Base-by-base conservation (phyloP, 768 basidiomycete species). In the Kwoniella bestiolae region DNA sequence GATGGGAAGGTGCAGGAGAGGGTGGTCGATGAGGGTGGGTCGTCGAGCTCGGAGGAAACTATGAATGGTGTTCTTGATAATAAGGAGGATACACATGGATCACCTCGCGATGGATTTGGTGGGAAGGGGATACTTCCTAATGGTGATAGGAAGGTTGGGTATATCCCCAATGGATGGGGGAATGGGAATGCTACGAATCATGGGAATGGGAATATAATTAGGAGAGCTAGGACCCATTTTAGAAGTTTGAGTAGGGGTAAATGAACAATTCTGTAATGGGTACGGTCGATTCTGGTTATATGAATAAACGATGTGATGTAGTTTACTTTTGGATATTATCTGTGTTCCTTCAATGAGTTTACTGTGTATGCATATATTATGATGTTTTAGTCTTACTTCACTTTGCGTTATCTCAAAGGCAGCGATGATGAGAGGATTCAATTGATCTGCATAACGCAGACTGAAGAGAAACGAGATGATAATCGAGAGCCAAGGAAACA, bases 201-300 rank as follows among this genome's bases (percentile, higher is more conserved):
- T 12, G 49, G 16, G 4, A 11, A 50, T 12, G 23, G 23, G 23
- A 29, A 50, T 25, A 18, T 58, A 44, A 5, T 47, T 9, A 44
- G 26, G 18, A 29, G 56, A 58, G 45, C 56, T 16, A 44, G n/a
- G 21, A 58, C 38, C 9, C 41, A 58, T 58, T 31, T 58, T 12
- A 26, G 56, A n/a, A 23, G 21, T 25, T 58, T 44, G 56, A 58
- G 56, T 45, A 47, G 41, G 28, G 18, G 41, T 16, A 32, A 32
- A 29, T 23, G 12, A 21, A 23, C 23, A 12, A 25, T n/a, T n/a
- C n/a, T n/a, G n/a, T n/a, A n/a, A n/a, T n/a, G 28, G 49, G 12
- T 25, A 29, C 21, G 49, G 21, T 50, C 9, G n/a, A n/a, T n/a
- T n/a, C n/a, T n/a, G n/a, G n/a, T n/a, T n/a, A n/a, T n/a, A n/a